Conservation (phyloP, 768 basidiomycete genomes). For the Pulveroboletus sp. region DNA sequence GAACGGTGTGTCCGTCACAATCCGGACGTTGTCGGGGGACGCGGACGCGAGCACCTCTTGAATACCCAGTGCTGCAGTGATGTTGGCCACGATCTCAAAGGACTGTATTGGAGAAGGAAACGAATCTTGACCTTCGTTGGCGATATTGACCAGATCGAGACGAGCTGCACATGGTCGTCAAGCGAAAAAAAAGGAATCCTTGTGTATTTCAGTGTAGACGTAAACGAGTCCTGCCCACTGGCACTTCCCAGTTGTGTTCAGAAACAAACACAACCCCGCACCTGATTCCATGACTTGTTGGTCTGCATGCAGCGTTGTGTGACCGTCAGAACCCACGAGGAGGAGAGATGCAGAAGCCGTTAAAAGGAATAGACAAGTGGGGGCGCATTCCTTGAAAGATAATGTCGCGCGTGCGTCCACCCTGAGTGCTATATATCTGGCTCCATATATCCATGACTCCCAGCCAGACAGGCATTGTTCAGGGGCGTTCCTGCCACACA, state of each 20-base stretch:
- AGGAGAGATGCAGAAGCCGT: not conserved
- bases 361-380: not conserved
- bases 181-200: not conserved
- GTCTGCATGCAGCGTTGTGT: not conserved
- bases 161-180: not conserved
- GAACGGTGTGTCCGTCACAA: not conserved
- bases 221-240: slow-evolving; percentile 4
- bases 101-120: not conserved
- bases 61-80: not conserved
- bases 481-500: not conserved
- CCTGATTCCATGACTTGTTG: not conserved
- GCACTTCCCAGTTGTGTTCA: not conserved
- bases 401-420: not conserved
- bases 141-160: not conserved
- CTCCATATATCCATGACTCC: not conserved
- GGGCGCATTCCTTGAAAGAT: slow-evolving; percentile 1
- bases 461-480: not conserved
- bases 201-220: not conserved
- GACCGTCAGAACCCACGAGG: not conserved
- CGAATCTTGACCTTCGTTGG: too few species aligned
- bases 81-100: slow-evolving; percentile 5
- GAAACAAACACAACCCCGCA: slow-evolving; percentile 1
- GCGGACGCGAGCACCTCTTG: not conserved
- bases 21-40: not conserved
- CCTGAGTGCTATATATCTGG: slow-evolving; percentile 1